Evolutionary conservation across 148 eudicot genomes (phyloP).

Genomic region (Fallopia convolvulus): DNA sequence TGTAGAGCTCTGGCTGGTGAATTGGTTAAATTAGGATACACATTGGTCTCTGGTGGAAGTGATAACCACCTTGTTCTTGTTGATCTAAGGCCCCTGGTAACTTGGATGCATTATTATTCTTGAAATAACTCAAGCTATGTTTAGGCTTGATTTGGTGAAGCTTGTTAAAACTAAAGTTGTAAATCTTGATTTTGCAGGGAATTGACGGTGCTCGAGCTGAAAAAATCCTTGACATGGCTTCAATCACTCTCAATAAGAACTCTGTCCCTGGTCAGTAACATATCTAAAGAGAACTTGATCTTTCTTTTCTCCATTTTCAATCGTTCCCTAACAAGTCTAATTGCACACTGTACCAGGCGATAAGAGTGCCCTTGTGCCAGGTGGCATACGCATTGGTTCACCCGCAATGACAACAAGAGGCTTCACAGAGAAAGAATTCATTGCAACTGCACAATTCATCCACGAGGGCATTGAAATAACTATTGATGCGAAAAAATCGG

Average conservation of each 20-base stretch:
- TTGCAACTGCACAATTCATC: constrained; percentile 62
- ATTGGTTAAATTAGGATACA: constrained; percentile 66
- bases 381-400: constrained; percentile 80
- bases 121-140: background rate
- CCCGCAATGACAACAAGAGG: constrained; percentile 94
- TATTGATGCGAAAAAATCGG: constrained; percentile 50
- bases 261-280: constrained; percentile 61
- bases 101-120: constrained; percentile 12
- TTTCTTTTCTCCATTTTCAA: too few relatives aligned
- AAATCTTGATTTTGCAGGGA: constrained; percentile 28
- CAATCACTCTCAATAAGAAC: constrained; percentile 80
- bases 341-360: constrained; percentile 34
- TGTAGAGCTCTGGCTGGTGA: constrained; percentile 67
- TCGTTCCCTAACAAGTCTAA: background rate
- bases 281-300: background rate
- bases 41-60: constrained; percentile 81
- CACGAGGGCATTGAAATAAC: constrained; percentile 80
- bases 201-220: constrained; percentile 80
- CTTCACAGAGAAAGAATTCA: constrained; percentile 61
- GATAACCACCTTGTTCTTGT: constrained; percentile 91
- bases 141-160: background rate
- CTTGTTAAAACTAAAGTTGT: too few relatives aligned
- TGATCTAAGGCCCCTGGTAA: constrained; percentile 78
- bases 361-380: constrained; percentile 80
- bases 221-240: constrained; percentile 80